These are phyloP conservation scores for Irpex sp. DNA, from an alignment of 1,284 basidiomycete species.

Conservation along the genomic window DNA sequence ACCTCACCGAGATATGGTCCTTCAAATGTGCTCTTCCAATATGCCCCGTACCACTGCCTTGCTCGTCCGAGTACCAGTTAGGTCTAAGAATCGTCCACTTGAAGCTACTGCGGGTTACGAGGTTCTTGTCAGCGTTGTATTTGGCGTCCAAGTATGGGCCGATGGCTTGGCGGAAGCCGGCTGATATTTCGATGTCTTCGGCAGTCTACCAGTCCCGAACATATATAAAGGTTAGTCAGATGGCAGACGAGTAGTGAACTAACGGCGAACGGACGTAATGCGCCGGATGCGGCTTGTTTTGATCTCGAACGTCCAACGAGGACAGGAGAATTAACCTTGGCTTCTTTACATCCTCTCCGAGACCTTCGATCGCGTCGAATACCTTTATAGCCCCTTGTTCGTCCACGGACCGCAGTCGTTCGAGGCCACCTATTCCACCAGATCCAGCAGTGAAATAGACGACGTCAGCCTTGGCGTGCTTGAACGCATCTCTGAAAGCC, in stretches of 20 bases:
- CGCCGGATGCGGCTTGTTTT: conserved; percentile 40
- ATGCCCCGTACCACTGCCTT: conserved; percentile 48
- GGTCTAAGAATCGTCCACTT: conserved; percentile 73
- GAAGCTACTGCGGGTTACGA: conserved; percentile 54
- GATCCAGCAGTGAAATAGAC: conserved; percentile 71
- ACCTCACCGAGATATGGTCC: conserved; percentile 41
- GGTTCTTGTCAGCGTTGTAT: conserved; percentile 67
- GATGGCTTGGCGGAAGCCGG: conserved; percentile 40
- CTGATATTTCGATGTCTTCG: conserved; percentile 42
- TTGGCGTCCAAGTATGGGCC: conserved; percentile 59
- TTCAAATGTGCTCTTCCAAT: conserved; percentile 56
- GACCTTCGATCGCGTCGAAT: conserved; percentile 54
- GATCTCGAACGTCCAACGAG: conserved; percentile 59
- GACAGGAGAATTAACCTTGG: conserved; percentile 65
- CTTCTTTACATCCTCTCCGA: conserved; percentile 41
- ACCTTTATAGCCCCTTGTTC: conserved; percentile 71
- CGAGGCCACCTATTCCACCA: conserved; percentile 61
- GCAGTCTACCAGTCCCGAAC: conserved; percentile 34
- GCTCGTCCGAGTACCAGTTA: conserved; percentile 50
- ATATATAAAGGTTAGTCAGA: background rate
- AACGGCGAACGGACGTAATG: conserved; percentile 47
- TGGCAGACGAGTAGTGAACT: background rate
- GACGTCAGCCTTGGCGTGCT: conserved; percentile 33
- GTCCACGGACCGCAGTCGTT: conserved; percentile 68
- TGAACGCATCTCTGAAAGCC: conserved; percentile 48